Evolutionary conservation across 306 rosid genomes (phyloP).

Genomic region (Luffa acutangula): DNA sequence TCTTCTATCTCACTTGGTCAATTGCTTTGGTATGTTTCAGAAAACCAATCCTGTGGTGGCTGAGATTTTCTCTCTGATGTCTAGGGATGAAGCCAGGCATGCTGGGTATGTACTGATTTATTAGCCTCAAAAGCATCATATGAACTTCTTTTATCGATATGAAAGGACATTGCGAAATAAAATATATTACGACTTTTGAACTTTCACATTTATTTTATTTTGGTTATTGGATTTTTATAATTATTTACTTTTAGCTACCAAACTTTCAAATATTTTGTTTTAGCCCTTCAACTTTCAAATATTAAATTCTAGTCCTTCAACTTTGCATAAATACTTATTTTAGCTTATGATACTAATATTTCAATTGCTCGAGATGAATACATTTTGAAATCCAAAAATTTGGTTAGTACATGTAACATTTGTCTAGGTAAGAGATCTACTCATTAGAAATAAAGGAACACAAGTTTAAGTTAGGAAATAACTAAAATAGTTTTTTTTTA

Average conservation of each 20-base stretch:
- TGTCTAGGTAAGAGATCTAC: not conserved
- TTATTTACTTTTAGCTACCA: too few species aligned
- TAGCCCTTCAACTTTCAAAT: not conserved
- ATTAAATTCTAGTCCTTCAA: not conserved
- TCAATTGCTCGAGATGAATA: not conserved
- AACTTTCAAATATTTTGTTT: too few species aligned
- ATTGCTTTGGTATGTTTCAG: constrained; percentile 34
- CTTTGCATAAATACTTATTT: not conserved
- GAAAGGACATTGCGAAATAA: not conserved
- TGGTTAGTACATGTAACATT: not conserved
- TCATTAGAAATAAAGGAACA: not conserved
- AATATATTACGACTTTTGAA: not conserved
- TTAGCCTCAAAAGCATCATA: not conserved
- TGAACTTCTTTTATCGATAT: not conserved
- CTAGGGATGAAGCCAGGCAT: constrained; percentile 99
- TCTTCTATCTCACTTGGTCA: not conserved
- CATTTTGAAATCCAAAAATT: not conserved
- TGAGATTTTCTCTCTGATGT: constrained; percentile 99
- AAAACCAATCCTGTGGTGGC: constrained; percentile 99
- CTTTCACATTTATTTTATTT: not conserved
- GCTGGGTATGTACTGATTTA: constrained; percentile 59
- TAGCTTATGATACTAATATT: not conserved
- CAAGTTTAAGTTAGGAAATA: not conserved
- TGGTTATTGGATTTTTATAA: too few species aligned
- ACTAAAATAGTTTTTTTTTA: not conserved